These are phyloP conservation scores for Aureobasidium sp. DNA, from an alignment of 2,329 filamentous ascomycete species.

Conservation along the genomic window DNA sequence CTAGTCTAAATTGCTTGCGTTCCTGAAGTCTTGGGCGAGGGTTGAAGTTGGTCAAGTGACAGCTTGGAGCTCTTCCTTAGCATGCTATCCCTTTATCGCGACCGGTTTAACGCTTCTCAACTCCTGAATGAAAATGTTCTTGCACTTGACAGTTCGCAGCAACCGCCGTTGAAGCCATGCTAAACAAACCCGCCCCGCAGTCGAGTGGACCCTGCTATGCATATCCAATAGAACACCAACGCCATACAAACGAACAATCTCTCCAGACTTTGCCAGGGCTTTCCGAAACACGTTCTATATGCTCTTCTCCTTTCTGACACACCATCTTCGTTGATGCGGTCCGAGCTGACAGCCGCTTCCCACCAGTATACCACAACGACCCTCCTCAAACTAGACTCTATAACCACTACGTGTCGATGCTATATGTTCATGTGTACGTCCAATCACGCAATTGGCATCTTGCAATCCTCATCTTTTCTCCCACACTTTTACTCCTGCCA, in stretches of 20 bases:
- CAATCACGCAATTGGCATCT: no score
- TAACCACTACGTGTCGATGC: not conserved
- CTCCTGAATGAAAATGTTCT: constrained; percentile 12
- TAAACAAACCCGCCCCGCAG: constrained; percentile 10
- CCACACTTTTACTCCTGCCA: constrained; percentile 43
- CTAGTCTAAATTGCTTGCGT: constrained; percentile 5
- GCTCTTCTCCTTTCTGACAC: not conserved
- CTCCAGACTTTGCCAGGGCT: not conserved
- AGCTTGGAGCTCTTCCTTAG: not conserved
- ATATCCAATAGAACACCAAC: not conserved
- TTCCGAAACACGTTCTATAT: not conserved
- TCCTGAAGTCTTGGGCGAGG: not conserved
- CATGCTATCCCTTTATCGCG: not conserved
- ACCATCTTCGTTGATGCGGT: not conserved
- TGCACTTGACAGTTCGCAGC: constrained; percentile 9
- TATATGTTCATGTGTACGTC: not conserved
- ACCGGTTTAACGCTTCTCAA: not conserved
- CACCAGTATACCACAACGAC: not conserved
- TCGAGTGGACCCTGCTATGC: not conserved
- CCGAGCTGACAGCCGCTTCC: no score
- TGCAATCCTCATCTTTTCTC: constrained; percentile 23
- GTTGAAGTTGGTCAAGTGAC: constrained; percentile 3
- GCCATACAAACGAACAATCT: not conserved
- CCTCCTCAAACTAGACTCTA: not conserved
- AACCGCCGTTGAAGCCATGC: constrained; percentile 5